Base-by-base conservation (phyloP, 805 yeast species). In the Kazachstania martiniae region DNA sequence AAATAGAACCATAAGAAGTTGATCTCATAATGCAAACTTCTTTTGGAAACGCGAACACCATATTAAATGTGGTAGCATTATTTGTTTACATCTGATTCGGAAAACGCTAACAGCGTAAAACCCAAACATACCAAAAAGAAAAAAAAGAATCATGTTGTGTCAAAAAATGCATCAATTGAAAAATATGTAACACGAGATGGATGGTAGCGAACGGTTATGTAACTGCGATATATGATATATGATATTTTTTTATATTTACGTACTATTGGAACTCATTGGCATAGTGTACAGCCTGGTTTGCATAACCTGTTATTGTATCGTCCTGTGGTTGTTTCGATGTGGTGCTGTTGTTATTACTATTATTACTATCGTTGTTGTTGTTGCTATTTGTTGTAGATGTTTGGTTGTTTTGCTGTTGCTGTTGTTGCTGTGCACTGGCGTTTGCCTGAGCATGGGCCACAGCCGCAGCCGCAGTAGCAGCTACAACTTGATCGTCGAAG, bases 381-480 rank as follows among this genome's bases (percentile, higher is more conserved):
- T 9, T 23, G n/a, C n/a, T n/a, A 23, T 23, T 34, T 10, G 29
- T n/a, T 17, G 23, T 18, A 21, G 16, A 10, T 21, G 36, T 27
- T 8, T 28, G 18, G 27, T 22, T 22, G 39, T 12, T 12, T 17
- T 25, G 18, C 35, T 28, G 6, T 18, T 25, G 16, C 26, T 34
- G 32, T 25, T 25, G 27, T 25, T 31, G 29, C 23, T 37, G 40
- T 15, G 43, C 48, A 16, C 39, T 51, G 23, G 47, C 51, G 21
- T 46, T 53, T 7, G 57, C 58, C 15, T 47, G 43, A 8, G 56
- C 53, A 16, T 52, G 53, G 2, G 58, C 58, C 18, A 49, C 53
- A 5, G 58, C 58, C 8, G 58, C 58, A 1, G 59, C 61, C 2
- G 58, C 61, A 5, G 59, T 53, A 3, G 59, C 59, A 15, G 59